Evolutionary conservation across 441 rosid species (phyloP).

Genomic region (Adansonia gregorii): DNA sequence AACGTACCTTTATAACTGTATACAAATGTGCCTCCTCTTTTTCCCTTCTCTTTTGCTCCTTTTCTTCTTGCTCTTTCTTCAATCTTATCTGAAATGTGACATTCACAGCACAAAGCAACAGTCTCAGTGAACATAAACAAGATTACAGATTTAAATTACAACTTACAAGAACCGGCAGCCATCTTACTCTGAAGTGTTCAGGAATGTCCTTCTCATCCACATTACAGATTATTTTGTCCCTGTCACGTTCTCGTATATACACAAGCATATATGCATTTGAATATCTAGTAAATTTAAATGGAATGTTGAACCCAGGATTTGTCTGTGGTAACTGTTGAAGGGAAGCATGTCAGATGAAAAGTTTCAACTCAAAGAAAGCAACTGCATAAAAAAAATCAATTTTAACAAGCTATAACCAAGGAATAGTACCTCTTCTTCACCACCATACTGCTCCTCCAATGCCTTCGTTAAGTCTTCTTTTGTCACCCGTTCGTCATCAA

Average conservation of each 20-base stretch:
- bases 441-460: conserved; percentile 70
- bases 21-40: conserved; percentile 72
- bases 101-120: conserved; percentile 9
- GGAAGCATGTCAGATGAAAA: conserved; percentile 23
- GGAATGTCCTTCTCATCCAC: conserved; percentile 78
- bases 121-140: conserved; percentile 3
- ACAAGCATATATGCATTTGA: conserved; percentile 84
- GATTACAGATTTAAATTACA: background rate
- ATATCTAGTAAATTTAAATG: conserved; percentile 69
- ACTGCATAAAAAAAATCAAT: background rate
- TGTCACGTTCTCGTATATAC: conserved; percentile 75
- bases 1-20: conserved; percentile 61
- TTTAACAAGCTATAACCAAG: background rate
- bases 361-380: background rate
- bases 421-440: conserved; percentile 62
- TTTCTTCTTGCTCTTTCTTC: conserved; percentile 78
- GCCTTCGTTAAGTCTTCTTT: conserved; percentile 66
- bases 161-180: conserved; percentile 9
- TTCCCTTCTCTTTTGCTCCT: conserved; percentile 62
- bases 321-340: conserved; percentile 59
- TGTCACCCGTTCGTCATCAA: conserved; percentile 74
- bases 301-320: conserved; percentile 71
- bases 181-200: conserved; percentile 69
- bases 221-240: conserved; percentile 67
- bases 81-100: conserved; percentile 48